Evolutionary conservation across 495 filamentous ascomycete species (phyloP), one percentile per base, ranked within the genome.

Genomic region (Pyronema domesticum): DNA sequence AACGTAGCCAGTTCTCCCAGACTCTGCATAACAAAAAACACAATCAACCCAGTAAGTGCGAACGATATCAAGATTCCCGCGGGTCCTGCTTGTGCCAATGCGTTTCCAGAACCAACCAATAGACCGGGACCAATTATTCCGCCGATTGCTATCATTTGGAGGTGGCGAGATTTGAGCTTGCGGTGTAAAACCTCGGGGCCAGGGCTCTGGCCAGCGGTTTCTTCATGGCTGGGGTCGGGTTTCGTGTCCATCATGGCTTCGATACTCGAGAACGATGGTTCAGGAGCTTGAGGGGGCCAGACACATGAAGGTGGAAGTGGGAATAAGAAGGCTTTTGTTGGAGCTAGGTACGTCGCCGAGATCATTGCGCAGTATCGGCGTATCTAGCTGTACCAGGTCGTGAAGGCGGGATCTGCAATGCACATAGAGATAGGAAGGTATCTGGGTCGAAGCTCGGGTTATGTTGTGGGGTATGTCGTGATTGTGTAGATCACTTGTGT

Each of bases 101-200:
- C 80, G 60, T 74, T 75, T 18, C 80, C 80, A 1, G 76, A 78
- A 6, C 78, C 79, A 58, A 77, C 69, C 10, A 77, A 68, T 15
- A 77, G 57, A 34, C 74, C 74, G 6, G 74, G 73, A 0, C 74
- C 75, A 46, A 78, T 77, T 63, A 76, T 76, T 53, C 75, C 74
- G 49, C 74, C 76, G 15, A 79, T 65, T 37, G 76, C 55, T 72
- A 86, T 85, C 80, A 86, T 83, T 63, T 76, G 76, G 33, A 85
- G 60, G 65, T 86, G 82, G 43, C 82, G 71, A 30, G 76, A 80
- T 69, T 83, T 83, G 57, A 86, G 67, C 58, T 55, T 57, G 23
- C 60, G 51, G 10, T 61, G 57, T 34, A 61, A 39, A 35, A 48
- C 52, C 37, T 51, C 39, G 2, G 13, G 13, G 39, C 39, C 39